Base-by-base conservation (phyloP, 2,329 filamentous ascomycete species). In the Samsoniella hepiali region DNA sequence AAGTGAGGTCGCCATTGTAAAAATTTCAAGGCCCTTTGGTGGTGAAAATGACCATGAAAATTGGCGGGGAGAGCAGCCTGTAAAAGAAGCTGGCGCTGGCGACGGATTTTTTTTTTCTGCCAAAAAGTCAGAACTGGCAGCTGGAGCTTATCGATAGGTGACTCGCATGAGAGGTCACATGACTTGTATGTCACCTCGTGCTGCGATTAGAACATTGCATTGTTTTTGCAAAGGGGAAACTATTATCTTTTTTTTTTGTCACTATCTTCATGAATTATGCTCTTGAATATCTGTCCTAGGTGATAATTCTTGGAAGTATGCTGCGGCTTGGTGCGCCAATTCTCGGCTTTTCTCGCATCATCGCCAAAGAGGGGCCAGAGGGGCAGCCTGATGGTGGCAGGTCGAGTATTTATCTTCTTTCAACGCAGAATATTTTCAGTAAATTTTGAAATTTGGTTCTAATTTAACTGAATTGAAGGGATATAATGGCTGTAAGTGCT, bases 1-100 rank as follows among this genome's bases (percentile, higher is more conserved):
- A 70, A 99, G 89, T 73, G 91, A 89, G 65, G 93, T 91, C 71
- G 89, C 84, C 92, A 96, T 97, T 67, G 45, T 63, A 34, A 63
- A 45, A 57, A 59, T 45, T 55, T 32, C 11, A 42, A 27, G 53
- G 45, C 58, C 36, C n/a, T 56, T 55, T 45, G 42, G 38, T 49
- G 42, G 56, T 60, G 38, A 51, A 34, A 47, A 40, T 40, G 42
- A 47, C n/a, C 29, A 40, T 40, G 42, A 45, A 38, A 22, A 54
- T 34, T 58, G 62, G 55, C 62, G n/a, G 54, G 53, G 54, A 60
- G 36, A 49, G 15, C 31, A 29, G 62, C 55, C 42, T 55, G 47
- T 32, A 22, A 47, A 49, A 17, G 44, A 57, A 34, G 56, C 56
- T 47, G 56, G 49, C 50, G 42, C 49, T 29, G 27, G 44, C 17